These are phyloP conservation scores for Dendrobium officinale DNA, from an alignment of 106 monocot species.

Conservation along the genomic window DNA sequence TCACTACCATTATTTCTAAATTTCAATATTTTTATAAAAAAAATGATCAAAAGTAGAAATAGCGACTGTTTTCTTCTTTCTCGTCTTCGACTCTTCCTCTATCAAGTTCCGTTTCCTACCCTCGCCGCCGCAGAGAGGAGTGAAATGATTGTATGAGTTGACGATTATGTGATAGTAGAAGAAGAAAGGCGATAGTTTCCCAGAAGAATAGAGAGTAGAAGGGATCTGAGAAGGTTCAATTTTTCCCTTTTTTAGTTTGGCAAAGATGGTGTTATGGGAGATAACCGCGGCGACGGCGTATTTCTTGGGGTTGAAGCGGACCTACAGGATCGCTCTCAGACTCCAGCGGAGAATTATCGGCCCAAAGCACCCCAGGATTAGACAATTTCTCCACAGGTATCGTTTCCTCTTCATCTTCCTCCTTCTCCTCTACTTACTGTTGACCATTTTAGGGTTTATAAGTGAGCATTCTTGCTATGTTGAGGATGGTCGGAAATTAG, in stretches of 20 bases:
- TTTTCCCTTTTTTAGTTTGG: not conserved
- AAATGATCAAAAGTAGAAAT: too few species aligned
- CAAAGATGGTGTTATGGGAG: constrained; percentile 72
- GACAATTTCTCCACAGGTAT: constrained; percentile 43
- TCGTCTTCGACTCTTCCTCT: too few species aligned
- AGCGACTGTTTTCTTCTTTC: too few species aligned
- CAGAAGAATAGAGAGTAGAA: not conserved
- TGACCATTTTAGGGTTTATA: not conserved
- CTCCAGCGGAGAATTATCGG: constrained; percentile 43
- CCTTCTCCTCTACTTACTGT: not conserved
- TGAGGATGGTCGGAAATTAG: not conserved
- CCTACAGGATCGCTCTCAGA: constrained; percentile 57
- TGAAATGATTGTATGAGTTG: not conserved
- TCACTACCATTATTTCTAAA: too few species aligned
- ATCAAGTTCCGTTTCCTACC: not conserved
- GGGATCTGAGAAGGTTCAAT: not conserved
- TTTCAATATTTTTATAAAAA: too few species aligned
- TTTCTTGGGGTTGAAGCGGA: constrained; percentile 62
- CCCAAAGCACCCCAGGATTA: constrained; percentile 31
- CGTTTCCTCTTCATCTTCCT: not conserved
- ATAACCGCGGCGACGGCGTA: constrained; percentile 66
- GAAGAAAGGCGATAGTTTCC: not conserved
- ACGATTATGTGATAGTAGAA: not conserved
- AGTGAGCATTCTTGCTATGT: not conserved
- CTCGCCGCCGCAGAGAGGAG: not conserved